Conservation (phyloP, 1,284 basidiomycete genomes). For the Pascua guehoae region DNA sequence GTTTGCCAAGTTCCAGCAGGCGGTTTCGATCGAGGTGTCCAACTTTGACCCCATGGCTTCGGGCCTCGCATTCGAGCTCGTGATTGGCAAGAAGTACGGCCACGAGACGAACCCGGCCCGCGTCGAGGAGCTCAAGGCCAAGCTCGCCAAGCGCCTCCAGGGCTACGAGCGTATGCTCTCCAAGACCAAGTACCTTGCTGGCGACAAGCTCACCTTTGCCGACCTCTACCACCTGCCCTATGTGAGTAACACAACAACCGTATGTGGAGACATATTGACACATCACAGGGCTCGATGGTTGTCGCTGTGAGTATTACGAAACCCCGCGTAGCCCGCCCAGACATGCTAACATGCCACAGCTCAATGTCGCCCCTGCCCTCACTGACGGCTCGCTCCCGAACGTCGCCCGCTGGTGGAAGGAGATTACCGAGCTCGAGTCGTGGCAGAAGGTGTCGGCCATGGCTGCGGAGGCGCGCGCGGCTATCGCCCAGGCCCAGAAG, state of each 20-base stretch:
- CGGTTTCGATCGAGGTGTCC: slow-evolving; percentile 53
- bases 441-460: slow-evolving; percentile 14
- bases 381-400: slow-evolving; percentile 29
- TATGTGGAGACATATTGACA: neutral
- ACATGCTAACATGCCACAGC: slow-evolving; percentile 3
- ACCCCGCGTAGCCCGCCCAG: neutral
- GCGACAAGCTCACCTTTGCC: slow-evolving; percentile 56
- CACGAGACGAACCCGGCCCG: slow-evolving; percentile 34
- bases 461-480: too few species aligned
- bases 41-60: slow-evolving; percentile 56
- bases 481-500: too few species aligned
- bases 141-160: slow-evolving; percentile 51
- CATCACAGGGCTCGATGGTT: neutral
- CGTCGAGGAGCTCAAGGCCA: slow-evolving; percentile 38
- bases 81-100: slow-evolving; percentile 44
- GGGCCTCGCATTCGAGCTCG: slow-evolving; percentile 50
- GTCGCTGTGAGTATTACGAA: neutral
- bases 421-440: slow-evolving; percentile 17
- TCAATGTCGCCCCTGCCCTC: slow-evolving; percentile 19
- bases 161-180: slow-evolving; percentile 56
- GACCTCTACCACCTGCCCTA: slow-evolving; percentile 60
- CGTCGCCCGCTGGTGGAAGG: slow-evolving; percentile 33
- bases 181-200: slow-evolving; percentile 57
- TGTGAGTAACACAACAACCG: slow-evolving; percentile 25
- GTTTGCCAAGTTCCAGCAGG: slow-evolving; percentile 58